Evolutionary conservation across 2,329 filamentous ascomycete species (phyloP), one percentile per base, ranked within the genome.

Genomic region (Fusarium clavum): DNA sequence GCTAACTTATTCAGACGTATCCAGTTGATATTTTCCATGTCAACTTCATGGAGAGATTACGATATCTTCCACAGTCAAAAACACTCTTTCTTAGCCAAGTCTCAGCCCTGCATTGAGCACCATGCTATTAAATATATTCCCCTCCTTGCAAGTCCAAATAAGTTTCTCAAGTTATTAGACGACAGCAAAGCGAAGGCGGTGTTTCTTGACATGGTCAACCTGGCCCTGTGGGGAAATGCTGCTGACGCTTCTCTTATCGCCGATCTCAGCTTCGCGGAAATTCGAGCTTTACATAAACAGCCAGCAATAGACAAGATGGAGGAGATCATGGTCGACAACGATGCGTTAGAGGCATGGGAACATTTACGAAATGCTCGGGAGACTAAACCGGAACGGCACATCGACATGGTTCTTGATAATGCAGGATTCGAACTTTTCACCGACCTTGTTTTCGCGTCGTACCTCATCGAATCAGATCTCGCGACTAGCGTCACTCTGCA

Each of bases 191-290:
- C 45, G 8, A 46, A 6, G 29, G 13, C 48, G 12, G 38, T 51
- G 1, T 61, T 61, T 32, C 13, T 20, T 9, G 59, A 61, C 44
- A 22, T 60, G 20, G 32, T 25, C 3, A 20, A 60, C 11, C 11
- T 61, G 11, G 45, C 54, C 3, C 16, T 61, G 10, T 61, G 59
- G 59, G 59, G 59, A n/a, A 61, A 61, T 10, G 45, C 59, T 14
- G 25, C 59, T 25, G 59, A 61, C 20, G 9, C 59, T 8, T 61
- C 59, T 11, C 59, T 61, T 40, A 30, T 61, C 22, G 51, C 54
- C 7, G 49, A 61, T 24, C 54, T 61, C 11, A 52, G 24, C 13
- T 16, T 59, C 5, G 29, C 49, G 18, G 59, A 61, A 38, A 58
- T 61, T 25, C 59, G 45, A 40, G 29, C 30, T 10, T 20, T 61